Evolutionary conservation across 441 rosid species (phyloP), one percentile per base, ranked within the genome.

Genomic region (Melastoma candidum): DNA sequence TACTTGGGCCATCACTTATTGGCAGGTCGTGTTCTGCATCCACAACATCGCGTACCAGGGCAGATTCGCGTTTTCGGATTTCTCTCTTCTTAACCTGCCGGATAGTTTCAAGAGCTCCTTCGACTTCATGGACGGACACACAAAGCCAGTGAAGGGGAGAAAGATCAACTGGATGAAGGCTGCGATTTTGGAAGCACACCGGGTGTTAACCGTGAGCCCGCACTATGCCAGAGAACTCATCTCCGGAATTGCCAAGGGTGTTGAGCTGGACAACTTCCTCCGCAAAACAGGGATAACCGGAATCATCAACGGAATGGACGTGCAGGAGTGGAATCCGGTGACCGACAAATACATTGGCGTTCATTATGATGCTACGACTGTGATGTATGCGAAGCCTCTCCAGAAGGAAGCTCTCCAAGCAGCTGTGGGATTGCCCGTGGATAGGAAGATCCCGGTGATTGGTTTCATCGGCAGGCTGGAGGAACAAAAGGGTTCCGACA

Each of bases 111-210:
- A 29, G 36, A 29, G 36, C 36, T 29, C 36, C 36, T 29, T 69
- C 32, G 77, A 73, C 44, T 73, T 48, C 46, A 55, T 59, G 14
- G 53, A 53, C 74, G 87, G 97, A 59, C 55, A 79, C 55, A 11
- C 52, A 5, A 73, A 83, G 74, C 96, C 98, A 1, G 75, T 65
- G 29, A 82, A 82, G 74, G 98, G 98, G 56, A 75, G 94, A 72
- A 90, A 90, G 66, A 85, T 87, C 65, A 90, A 90, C 58, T 90
- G 98, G 98, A 76, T 87, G 96, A 87, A 90, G 62, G 95, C 90
- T 67, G 98, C 72, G 46, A 70, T 87, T 49, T 56, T 85, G 13
- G 96, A 90, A 85, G 66, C 95, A 1, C 62, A 82, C 65, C 71
- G 83, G 69, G 82, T 80, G 49, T 17, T 87, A 59, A 87, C 96